phyloP scores from a whole-genome alignment of 805 yeast genomes.

The Hanseniaspora hatyaiensis region DNA sequence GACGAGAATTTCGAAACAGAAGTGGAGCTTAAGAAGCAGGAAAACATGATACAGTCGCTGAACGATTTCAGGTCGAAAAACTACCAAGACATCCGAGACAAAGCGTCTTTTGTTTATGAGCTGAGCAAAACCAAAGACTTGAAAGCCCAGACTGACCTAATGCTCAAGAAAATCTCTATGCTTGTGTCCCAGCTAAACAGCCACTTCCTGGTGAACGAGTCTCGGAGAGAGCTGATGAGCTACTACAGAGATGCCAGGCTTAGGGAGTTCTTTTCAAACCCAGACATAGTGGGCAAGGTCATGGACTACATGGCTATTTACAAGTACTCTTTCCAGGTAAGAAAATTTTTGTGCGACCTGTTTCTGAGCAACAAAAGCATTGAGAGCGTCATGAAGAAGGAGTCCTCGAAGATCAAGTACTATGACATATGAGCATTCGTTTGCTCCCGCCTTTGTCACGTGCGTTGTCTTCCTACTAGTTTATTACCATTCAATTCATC shows the following conservation, averaged over 20 bases:
- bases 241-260: background rate
- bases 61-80: slow-evolving; percentile 5
- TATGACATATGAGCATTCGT: background rate
- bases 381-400: slow-evolving; percentile 40
- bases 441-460: background rate
- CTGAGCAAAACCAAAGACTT: slow-evolving; percentile 33
- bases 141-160: slow-evolving; percentile 21
- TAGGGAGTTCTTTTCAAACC: slow-evolving; percentile 17
- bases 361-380: slow-evolving; percentile 44
- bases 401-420: slow-evolving; percentile 23
- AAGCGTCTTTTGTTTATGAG: slow-evolving; percentile 37
- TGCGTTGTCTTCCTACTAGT: background rate
- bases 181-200: slow-evolving; percentile 47
- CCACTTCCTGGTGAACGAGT: slow-evolving; percentile 29
- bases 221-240: slow-evolving; percentile 12
- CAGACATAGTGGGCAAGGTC: slow-evolving; percentile 43
- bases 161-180: slow-evolving; percentile 26
- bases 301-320: slow-evolving; percentile 43
- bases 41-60: slow-evolving; percentile 14
- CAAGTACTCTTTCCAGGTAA: slow-evolving; percentile 48
- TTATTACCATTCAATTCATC: too few relatives aligned
- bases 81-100: slow-evolving; percentile 26
- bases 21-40: slow-evolving; percentile 17
- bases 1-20: slow-evolving; percentile 18
- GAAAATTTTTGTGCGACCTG: slow-evolving; percentile 56